Evolutionary conservation across 176 grass and related monocot species (phyloP).

Genomic region (Musa itinerans): DNA sequence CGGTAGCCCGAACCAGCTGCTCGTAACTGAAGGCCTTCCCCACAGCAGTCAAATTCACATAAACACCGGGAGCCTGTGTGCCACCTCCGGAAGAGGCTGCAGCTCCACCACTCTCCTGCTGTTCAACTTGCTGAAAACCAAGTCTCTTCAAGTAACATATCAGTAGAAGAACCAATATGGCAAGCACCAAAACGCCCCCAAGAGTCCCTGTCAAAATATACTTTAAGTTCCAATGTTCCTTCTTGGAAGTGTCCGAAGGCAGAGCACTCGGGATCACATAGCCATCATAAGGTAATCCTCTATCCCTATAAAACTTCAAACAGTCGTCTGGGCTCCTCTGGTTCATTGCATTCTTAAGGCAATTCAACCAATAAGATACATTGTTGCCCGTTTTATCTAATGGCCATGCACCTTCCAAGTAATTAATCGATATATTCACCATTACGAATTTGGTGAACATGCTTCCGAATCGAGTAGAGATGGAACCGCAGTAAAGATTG

Average conservation of each 20-base stretch:
- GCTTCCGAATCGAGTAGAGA: constrained; percentile 26
- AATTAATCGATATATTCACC: constrained; percentile 62
- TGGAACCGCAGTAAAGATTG: constrained; percentile 52
- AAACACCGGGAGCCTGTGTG: constrained; percentile 24
- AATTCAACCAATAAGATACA: constrained; percentile 38
- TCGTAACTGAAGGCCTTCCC: constrained; percentile 54
- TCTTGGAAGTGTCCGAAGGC: constrained; percentile 12
- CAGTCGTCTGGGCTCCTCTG: constrained; percentile 53
- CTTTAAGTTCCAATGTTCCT: constrained; percentile 7
- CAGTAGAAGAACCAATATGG: constrained; percentile 21
- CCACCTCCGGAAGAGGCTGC: constrained; percentile 31
- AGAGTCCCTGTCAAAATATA: constrained; percentile 10
- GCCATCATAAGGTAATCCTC: constrained; percentile 25
- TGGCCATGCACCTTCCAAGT: constrained; percentile 35
- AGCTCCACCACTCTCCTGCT: constrained; percentile 30
- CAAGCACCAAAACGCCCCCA: constrained; percentile 24
- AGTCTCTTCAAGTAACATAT: constrained; percentile 24
- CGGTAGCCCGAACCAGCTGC: constrained; percentile 46
- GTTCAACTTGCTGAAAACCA: neutral
- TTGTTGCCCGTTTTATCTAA: constrained; percentile 11
- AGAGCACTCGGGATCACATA: neutral
- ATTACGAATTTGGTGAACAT: constrained; percentile 41
- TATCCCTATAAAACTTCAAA: constrained; percentile 51
- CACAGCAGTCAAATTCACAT: constrained; percentile 24
- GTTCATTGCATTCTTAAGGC: constrained; percentile 33